Base-by-base conservation (phyloP, 495 filamentous ascomycete species). In the Penicillium dipodomyicola region DNA sequence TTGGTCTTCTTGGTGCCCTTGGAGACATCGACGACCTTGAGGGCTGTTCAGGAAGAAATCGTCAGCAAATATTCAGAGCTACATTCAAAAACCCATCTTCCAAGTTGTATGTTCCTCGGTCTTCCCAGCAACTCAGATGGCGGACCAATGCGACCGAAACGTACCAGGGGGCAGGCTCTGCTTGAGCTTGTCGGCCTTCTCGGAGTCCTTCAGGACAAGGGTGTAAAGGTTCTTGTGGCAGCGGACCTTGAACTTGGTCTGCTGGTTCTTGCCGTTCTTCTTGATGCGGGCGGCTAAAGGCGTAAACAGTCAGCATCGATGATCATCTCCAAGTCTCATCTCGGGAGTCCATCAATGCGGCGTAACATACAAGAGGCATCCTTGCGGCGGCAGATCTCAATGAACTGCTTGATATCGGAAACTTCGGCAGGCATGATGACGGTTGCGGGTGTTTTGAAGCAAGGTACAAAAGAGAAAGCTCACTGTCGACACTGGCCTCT, bases 161-260 rank as follows among this genome's bases (percentile, higher is more conserved):
- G 69, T 88, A 97, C 94, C 84, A 69, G 94, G 95, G 60, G 94
- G 95, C 56, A 99, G 82, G 77, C 85, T 90, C 86, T 97, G 93
- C 90, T 97, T 97, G 62, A 99, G 87, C 89, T 99, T 99, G 82
- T 97, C 94, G 74, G 93, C 94, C 89, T 97, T 97, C 67, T 97
- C 94, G 68, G 86, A 83, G 79, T 98, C 90, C 84, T 96, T 96
- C 68, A 99, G 87, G 72, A 94, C 88, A 60, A 97, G 87, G 65
- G 95, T 96, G 87, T 99, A 99, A 65, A 97, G 80, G 82, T 91
- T 87, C 66, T 88, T 83, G 68, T 88, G 80, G 84, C 94, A 97
- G 74, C 94, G 90, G 84, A 99, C 95, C 89, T 99, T 99, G 90
- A 99, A 97, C 86, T 99, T 99, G 85, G 91, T 92, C 82, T 92